These are phyloP conservation scores for Papiliotrema nemorosa DNA, from an alignment of 1,284 basidiomycete species.

Conservation along the genomic window DNA sequence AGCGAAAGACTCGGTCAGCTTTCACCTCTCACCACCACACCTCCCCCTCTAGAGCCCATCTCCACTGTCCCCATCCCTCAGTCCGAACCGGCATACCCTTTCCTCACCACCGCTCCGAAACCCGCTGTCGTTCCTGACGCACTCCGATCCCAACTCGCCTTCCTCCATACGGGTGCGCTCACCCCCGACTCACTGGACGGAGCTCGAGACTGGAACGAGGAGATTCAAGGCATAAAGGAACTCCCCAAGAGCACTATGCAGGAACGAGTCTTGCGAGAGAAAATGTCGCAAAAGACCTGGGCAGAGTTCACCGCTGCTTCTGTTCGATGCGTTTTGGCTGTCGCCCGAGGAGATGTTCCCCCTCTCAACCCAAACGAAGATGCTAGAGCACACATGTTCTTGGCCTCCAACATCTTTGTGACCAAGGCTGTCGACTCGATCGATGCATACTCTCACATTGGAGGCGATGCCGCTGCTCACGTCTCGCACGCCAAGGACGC, in stretches of 20 bases:
- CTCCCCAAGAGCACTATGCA: conserved; percentile 52
- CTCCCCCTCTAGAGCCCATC: conserved; percentile 44
- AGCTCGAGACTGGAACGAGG: conserved; percentile 60
- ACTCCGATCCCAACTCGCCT: conserved; percentile 57
- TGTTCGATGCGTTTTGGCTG: conserved; percentile 53
- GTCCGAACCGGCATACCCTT: conserved; percentile 55
- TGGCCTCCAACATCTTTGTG: conserved; percentile 58
- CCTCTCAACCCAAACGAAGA: conserved; percentile 59
- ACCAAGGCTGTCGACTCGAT: conserved; percentile 57
- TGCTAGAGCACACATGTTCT: conserved; percentile 55
- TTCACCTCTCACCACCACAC: conserved; percentile 30
- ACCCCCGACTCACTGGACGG: conserved; percentile 54
- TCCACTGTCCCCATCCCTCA: conserved; percentile 55
- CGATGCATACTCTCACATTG: conserved; percentile 55
- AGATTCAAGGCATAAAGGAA: conserved; percentile 57
- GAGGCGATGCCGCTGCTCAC: conserved; percentile 57
- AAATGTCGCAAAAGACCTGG: conserved; percentile 55
- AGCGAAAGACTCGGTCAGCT: conserved; percentile 46
- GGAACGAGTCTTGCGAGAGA: conserved; percentile 56
- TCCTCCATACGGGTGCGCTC: conserved; percentile 55
- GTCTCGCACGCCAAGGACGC: conserved; percentile 58
- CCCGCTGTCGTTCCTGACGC: conserved; percentile 51
- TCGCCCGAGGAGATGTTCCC: conserved; percentile 54
- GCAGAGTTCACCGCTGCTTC: conserved; percentile 57
- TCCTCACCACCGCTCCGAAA: conserved; percentile 49